Evolutionary conservation across 306 rosid genomes (phyloP).

Genomic region (Ochetophila trinervis): DNA sequence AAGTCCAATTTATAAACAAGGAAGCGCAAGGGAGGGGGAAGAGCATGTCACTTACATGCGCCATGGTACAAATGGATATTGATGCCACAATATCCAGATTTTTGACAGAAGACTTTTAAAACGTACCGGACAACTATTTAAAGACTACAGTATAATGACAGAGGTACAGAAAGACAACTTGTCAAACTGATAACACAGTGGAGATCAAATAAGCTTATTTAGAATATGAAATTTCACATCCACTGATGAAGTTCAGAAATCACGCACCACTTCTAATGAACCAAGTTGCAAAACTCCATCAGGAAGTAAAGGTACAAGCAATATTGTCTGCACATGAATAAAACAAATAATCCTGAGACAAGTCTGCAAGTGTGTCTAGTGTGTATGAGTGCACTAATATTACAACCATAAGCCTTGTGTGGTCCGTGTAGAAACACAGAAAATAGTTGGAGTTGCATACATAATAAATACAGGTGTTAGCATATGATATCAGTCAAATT

Average conservation of each 20-base stretch:
- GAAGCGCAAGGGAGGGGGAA: background rate
- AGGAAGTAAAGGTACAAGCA: conserved; percentile 82
- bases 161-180: background rate
- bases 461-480: background rate
- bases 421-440: background rate
- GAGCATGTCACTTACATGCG: background rate
- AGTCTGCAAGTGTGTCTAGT: conserved; percentile 1
- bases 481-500: background rate
- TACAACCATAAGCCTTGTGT: background rate
- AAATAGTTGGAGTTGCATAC: background rate
- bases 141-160: background rate
- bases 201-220: conserved; percentile 4
- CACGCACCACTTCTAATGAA: conserved; percentile 67
- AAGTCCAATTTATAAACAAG: background rate
- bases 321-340: conserved; percentile 60
- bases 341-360: conserved; percentile 3
- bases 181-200: background rate
- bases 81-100: background rate
- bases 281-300: conserved; percentile 89
- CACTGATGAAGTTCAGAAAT: conserved; percentile 8
- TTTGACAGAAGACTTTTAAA: background rate
- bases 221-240: background rate
- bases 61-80: background rate
- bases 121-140: background rate
- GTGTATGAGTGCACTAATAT: background rate